Conservation (phyloP, 2,329 filamentous ascomycete species). For the Epichloe hybrida region DNA sequence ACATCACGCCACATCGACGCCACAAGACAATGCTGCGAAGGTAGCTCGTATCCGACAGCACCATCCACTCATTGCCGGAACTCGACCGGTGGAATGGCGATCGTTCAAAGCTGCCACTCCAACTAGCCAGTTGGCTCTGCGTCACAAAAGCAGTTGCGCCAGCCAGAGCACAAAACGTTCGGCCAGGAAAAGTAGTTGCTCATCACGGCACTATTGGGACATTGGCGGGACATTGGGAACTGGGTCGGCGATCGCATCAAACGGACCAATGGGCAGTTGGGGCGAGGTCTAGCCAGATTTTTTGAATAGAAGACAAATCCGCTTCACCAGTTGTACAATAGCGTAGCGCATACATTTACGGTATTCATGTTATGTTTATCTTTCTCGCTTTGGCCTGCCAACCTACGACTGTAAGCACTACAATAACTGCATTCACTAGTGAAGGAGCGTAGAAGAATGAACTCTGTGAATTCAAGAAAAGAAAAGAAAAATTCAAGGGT, state of each 20-base stretch:
- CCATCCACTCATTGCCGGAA: constrained; percentile 65
- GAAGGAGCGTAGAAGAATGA: not conserved
- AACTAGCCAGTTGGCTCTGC: constrained; percentile 32
- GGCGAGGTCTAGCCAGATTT: constrained; percentile 48
- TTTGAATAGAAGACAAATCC: not conserved
- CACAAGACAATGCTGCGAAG: constrained; percentile 58
- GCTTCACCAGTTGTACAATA: not conserved
- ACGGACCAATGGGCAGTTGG: constrained; percentile 62
- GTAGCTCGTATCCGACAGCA: constrained; percentile 77
- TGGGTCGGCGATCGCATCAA: constrained; percentile 53
- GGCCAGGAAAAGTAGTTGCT: constrained; percentile 52
- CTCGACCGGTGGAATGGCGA: constrained; percentile 37
- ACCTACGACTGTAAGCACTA: too few relatives aligned
- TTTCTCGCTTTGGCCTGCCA: not conserved
- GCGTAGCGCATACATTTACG: not conserved
- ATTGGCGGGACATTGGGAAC: constrained; percentile 70
- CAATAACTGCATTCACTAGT: not conserved
- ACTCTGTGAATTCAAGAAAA: not conserved
- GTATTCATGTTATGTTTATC: not conserved
- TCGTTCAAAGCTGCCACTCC: constrained; percentile 42
- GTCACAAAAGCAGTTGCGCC: constrained; percentile 57
- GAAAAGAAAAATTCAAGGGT: too few relatives aligned
- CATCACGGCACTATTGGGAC: constrained; percentile 84
- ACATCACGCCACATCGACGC: constrained; percentile 34
- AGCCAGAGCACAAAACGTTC: constrained; percentile 75